Base-by-base conservation (phyloP, 257 asterid genomes). In the Fraxinus cuspidata region DNA sequence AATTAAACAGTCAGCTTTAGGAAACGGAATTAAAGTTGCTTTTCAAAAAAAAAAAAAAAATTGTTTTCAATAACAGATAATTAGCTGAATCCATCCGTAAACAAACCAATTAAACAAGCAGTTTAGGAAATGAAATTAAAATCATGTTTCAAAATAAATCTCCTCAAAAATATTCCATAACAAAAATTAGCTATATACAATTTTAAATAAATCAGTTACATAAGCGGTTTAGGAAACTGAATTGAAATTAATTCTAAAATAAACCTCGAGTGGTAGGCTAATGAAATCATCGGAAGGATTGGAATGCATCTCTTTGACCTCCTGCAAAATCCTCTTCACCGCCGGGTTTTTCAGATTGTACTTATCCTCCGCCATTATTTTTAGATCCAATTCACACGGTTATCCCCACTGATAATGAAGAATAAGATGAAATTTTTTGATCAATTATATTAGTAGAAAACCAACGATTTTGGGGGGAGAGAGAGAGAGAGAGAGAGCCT, bases 221-320 rank as follows among this genome's bases (percentile, higher is more conserved):
- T 37, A 8, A 37, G 42, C 42, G 2, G 42, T 37, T 35, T 37
- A 37, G 42, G 42, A 0, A 37, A 37, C 12, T 37, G 42, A 37
- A 37, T 37, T 8, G 10, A 53, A 5, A 53, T 53, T n/a, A 28
- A 64, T n/a, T 19, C 9, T 3, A 37, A 31, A 66, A 29, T 2
- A 38, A 49, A 94, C 98, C 98, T 94, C 97, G 70, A 92, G 93
- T 18, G 98, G 98, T 31, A 92, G 96, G 87, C 98, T 89, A 90
- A 86, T 87, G 88, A 92, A 94, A 86, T 94, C 98, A 77, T 92
- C 94, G 71, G 97, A 94, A 72, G 96, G 97, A 75, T 91, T 91
- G 7, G 98, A 87, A 82, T 94, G 98, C 97, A 94, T 91, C 88
- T 94, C 98, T 74, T 94, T 94, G 37, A 90, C 84, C 91, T 94